These are phyloP conservation scores for Aegilops umbellulata DNA, from an alignment of 176 grass and related monocot species.

Conservation along the genomic window DNA sequence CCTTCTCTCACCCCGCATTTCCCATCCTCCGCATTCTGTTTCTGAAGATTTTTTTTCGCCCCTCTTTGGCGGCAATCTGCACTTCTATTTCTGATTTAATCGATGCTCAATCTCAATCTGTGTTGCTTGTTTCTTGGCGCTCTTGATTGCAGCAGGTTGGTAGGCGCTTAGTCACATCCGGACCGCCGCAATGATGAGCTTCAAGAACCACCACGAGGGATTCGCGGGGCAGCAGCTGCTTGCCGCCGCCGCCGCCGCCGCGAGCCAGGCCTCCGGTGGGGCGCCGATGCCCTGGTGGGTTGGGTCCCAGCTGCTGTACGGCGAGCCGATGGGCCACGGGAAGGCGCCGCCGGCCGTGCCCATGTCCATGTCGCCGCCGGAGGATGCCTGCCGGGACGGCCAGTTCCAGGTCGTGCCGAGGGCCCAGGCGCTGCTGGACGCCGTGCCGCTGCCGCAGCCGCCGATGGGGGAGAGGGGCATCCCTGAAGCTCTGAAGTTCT, in stretches of 20 bases:
- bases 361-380: neutral
- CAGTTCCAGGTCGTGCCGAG: constrained; percentile 44
- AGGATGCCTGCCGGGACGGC: constrained; percentile 32
- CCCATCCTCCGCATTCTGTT: neutral
- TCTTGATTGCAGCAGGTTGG: constrained; percentile 39
- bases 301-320: constrained; percentile 46
- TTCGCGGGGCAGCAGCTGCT: constrained; percentile 2
- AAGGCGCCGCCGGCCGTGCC: constrained; percentile 16
- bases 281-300: constrained; percentile 57
- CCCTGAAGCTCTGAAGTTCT: constrained; percentile 42
- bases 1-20: neutral
- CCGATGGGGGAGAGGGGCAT: constrained; percentile 35
- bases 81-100: neutral
- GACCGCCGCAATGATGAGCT: constrained; percentile 35
- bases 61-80: neutral
- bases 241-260: neutral
- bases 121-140: constrained; percentile 4
- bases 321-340: constrained; percentile 40
- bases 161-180: constrained; percentile 27
- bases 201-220: constrained; percentile 39
- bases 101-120: neutral
- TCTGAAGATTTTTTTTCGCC: neutral
- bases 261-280: neutral
- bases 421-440: constrained; percentile 27
- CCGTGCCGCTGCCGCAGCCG: neutral